phyloP scores from a whole-genome alignment of 345 rosid genomes.

The Excoecaria cochinchinensis region DNA sequence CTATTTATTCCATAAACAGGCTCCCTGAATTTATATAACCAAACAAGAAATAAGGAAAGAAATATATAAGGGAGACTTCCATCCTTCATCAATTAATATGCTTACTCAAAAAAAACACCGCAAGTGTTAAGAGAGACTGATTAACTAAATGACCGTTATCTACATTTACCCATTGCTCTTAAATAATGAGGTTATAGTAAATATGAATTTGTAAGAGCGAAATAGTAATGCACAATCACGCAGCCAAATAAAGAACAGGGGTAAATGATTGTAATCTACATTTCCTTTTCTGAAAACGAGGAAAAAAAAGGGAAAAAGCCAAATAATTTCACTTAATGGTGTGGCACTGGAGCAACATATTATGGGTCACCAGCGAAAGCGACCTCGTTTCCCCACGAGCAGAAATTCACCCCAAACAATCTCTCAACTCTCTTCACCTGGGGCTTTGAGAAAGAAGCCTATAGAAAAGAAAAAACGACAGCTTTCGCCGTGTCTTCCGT shows the following conservation, averaged over 20 bases:
- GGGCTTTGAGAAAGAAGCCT: neutral
- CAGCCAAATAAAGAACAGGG: neutral
- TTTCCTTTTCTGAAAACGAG: no score
- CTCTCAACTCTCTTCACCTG: neutral
- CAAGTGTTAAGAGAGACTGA: no score
- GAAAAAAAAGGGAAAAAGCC: neutral
- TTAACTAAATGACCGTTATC: neutral
- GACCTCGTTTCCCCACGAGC: constrained; percentile 2
- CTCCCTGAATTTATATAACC: neutral
- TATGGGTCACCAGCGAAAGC: neutral
- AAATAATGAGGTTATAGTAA: neutral
- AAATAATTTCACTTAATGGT: neutral
- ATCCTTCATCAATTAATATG: neutral
- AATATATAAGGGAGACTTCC: neutral
- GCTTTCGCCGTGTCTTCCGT: no score
- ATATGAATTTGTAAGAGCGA: neutral
- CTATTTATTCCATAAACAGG: neutral
- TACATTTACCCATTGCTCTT: neutral
- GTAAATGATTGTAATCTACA: no score
- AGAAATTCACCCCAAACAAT: neutral
- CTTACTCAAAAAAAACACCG: neutral
- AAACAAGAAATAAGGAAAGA: neutral
- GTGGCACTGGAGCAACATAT: neutral
- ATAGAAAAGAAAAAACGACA: no score
- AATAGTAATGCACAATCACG: no score